Evolutionary conservation across 2,329 filamentous ascomycete genomes (phyloP), one percentile per base, ranked within the genome.

Genomic region (Botrytis aclada): DNA sequence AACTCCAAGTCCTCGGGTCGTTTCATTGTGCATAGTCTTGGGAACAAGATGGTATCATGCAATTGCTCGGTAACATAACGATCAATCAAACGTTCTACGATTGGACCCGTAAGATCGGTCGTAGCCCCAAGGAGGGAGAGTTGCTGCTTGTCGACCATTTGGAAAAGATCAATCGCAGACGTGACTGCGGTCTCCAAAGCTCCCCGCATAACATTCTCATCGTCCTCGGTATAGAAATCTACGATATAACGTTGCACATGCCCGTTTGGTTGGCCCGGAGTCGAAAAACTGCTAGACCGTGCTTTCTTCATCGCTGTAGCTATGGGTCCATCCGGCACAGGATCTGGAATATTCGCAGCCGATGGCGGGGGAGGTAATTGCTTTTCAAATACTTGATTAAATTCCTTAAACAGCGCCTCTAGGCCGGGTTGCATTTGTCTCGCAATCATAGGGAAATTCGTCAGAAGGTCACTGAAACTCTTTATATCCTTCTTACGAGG

Each of bases 71-170:
- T 90, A 60, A 99, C 90, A 82, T 99, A 98, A 65, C 94, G 91
- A 82, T 99, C 96, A 76, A 99, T 98, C 78, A 99, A 86, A 74
- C 93, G 90, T 83, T 99, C 97, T 1, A 99, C 95, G 14, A 97
- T 84, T 1, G 95, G 93, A 0, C 96, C 95, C 0, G 96, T 98
- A 69, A 99, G 84, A 80, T 98, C 94, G 3, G 97, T 99, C 1
- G 94, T 97, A 7, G 95, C 93, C 29, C 95, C 96, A 7, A 99
- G 86, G 51, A 97, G 86, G 4, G 95, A 98, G 41, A 99, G 85
- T 79, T 98, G 96, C 79, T 97, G 93, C 81, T 97, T 97, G 81
- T 99, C 96, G 9, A 99, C 95, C 74, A 91, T 90, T 79, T 98
- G 95, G 77, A 99, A 99, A 1, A 98, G 86, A 79, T 99, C 96